phyloP scores from a whole-genome alignment of 23 red algal species.

The Pyropia haitanensis region DNA sequence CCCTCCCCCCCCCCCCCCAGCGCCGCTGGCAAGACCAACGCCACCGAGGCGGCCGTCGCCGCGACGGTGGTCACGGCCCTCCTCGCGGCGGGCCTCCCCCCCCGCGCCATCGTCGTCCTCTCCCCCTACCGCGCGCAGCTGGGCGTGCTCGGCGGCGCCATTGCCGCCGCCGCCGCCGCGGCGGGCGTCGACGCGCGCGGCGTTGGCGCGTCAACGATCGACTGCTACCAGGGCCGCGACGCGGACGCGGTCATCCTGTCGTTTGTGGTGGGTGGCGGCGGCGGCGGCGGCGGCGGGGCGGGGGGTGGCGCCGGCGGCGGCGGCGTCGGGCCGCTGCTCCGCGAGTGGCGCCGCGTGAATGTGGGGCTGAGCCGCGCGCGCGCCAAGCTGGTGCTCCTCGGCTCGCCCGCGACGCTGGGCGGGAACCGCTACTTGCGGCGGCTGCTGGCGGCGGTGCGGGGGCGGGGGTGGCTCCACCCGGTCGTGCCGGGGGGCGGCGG shows the following conservation, averaged over 20 bases:
- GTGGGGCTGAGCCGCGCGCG: slow-evolving; percentile 81
- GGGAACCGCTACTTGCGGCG: slow-evolving; percentile 6
- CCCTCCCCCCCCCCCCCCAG: too few relatives aligned
- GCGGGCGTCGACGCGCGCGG: neutral
- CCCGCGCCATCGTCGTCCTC: slow-evolving; percentile 41
- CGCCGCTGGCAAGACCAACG: too few relatives aligned
- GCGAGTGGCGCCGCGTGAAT: slow-evolving; percentile 90
- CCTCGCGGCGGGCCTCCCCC: slow-evolving; percentile 2
- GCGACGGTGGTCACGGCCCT: slow-evolving; percentile 9
- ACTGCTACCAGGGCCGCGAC: slow-evolving; percentile 91
- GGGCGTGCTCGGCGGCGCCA: slow-evolving; percentile 1
- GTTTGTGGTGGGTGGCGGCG: slow-evolving; percentile 32
- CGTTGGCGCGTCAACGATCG: slow-evolving; percentile 38
- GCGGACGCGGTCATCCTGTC: slow-evolving; percentile 58
- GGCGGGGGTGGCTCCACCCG: too few relatives aligned
- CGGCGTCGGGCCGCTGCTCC: slow-evolving; percentile 44
- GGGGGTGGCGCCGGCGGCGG: neutral
- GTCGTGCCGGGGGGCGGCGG: too few relatives aligned
- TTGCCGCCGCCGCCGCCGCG: neutral
- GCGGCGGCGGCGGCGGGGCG: slow-evolving; percentile 16
- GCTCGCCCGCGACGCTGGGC: slow-evolving; percentile 44
- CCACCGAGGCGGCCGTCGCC: slow-evolving; percentile 11
- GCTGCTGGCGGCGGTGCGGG: neutral
- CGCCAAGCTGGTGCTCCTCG: slow-evolving; percentile 74
- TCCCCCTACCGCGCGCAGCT: slow-evolving; percentile 81